Conservation (phyloP, 306 rosid species). For the Bauhinia variegata region DNA sequence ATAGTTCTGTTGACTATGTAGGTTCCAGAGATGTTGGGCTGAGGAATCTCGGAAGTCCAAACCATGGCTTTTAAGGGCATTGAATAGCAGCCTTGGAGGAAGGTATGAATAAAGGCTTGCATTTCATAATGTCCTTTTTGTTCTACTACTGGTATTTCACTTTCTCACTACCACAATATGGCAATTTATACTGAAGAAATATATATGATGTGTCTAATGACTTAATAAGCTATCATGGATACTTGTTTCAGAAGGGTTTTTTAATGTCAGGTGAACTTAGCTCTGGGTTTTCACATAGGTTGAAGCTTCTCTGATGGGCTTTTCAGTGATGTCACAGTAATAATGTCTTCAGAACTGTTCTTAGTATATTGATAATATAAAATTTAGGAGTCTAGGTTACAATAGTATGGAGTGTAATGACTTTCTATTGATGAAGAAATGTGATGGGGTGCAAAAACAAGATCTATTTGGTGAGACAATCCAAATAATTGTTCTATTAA, state of each 20-base stretch:
- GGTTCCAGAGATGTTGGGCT: slow-evolving; percentile 84
- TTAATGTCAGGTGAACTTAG: not conserved
- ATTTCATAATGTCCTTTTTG: slow-evolving; percentile 10
- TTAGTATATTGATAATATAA: no score
- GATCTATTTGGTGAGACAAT: no score
- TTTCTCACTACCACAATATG: no score
- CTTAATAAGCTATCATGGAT: no score
- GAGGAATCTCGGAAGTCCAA: slow-evolving; percentile 74
- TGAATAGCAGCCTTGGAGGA: slow-evolving; percentile 82
- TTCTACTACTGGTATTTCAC: not conserved
- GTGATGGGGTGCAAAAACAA: no score
- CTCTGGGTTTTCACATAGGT: not conserved
- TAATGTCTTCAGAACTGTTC: no score
- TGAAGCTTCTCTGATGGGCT: not conserved
- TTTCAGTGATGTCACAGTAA: not conserved
- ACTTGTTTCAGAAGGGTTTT: not conserved
- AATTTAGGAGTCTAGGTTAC: no score
- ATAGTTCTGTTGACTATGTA: slow-evolving; percentile 41
- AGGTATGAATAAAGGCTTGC: slow-evolving; percentile 55
- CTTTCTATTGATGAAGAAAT: no score
- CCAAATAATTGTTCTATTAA: no score
- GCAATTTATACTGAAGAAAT: no score
- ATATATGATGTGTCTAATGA: no score
- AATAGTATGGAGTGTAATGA: no score
- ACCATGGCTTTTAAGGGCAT: slow-evolving; percentile 94